phyloP scores from a whole-genome alignment of 306 rosid genomes.

The Prunus salicina region DNA sequence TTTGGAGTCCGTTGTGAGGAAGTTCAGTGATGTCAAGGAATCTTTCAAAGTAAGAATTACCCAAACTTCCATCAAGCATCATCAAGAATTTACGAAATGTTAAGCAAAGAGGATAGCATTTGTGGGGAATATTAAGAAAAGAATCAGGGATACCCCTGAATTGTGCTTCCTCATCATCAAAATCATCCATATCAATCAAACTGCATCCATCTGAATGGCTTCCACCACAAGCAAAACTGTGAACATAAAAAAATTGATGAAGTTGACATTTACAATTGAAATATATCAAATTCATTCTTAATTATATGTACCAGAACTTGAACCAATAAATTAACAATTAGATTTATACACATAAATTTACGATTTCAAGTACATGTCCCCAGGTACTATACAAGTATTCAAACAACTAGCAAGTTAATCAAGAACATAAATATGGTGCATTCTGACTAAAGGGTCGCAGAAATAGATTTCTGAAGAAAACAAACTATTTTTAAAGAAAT shows the following conservation, averaged over 20 bases:
- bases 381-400: too few relatives aligned
- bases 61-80: slow-evolving; percentile 81
- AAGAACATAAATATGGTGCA: not conserved
- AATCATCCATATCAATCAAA: slow-evolving; percentile 32
- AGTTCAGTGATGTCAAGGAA: slow-evolving; percentile 32
- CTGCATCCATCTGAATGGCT: slow-evolving; percentile 4
- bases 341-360: too few relatives aligned
- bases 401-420: not conserved
- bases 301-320: not conserved
- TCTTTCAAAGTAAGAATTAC: slow-evolving; percentile 65
- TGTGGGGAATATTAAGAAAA: slow-evolving; percentile 42
- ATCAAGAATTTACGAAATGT: slow-evolving; percentile 70
- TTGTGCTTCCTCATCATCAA: slow-evolving; percentile 42
- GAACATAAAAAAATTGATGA: not conserved
- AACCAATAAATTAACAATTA: too few relatives aligned
- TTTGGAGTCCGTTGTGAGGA: not conserved
- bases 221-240: slow-evolving; percentile 43
- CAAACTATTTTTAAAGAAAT: not conserved
- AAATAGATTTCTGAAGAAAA: too few relatives aligned
- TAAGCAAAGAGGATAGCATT: slow-evolving; percentile 61
- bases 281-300: not conserved
- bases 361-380: too few relatives aligned
- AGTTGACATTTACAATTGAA: too few relatives aligned
- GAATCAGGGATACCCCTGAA: slow-evolving; percentile 57
- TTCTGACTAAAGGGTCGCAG: too few relatives aligned